A percentile compares a stretch with the other conserved stretches of the same genome.
Conservation (phyloP, 768 basidiomycete species). For the Pleurotus salmoneostramineus region DNA sequence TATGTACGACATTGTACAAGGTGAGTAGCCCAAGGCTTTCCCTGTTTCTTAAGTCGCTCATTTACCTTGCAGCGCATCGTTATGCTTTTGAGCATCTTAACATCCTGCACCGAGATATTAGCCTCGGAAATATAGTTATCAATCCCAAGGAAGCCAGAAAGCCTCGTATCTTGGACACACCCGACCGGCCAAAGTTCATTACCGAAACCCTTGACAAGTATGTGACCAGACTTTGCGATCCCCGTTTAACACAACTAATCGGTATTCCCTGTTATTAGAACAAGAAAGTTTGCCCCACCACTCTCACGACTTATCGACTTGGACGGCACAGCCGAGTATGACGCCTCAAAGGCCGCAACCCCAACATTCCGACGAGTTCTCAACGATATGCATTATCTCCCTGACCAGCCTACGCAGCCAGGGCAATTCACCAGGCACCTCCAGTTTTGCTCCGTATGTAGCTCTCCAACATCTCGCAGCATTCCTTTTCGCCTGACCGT, state of each 20-base stretch:
- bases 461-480: too few relatives aligned
- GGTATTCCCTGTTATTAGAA: background rate
- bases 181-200: background rate
- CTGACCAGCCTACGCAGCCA: too few relatives aligned
- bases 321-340: background rate
- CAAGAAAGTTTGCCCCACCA: background rate
- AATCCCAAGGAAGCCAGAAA: background rate
- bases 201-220: background rate
- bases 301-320: background rate
- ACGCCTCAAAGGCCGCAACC: too few relatives aligned
- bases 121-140: background rate
- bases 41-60: too few relatives aligned
- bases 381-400: too few relatives aligned
- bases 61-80: background rate
- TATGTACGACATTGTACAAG: constrained; percentile 5
- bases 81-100: background rate
- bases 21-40: background rate
- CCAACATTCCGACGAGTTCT: too few relatives aligned
- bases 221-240: background rate
- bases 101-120: background rate
- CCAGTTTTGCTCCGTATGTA: too few relatives aligned
- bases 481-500: too few relatives aligned
- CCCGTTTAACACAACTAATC: background rate
- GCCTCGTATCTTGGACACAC: background rate
- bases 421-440: too few relatives aligned